Evolutionary conservation across 495 filamentous ascomycete genomes (phyloP).

Genomic region (Daldinia childiae): DNA sequence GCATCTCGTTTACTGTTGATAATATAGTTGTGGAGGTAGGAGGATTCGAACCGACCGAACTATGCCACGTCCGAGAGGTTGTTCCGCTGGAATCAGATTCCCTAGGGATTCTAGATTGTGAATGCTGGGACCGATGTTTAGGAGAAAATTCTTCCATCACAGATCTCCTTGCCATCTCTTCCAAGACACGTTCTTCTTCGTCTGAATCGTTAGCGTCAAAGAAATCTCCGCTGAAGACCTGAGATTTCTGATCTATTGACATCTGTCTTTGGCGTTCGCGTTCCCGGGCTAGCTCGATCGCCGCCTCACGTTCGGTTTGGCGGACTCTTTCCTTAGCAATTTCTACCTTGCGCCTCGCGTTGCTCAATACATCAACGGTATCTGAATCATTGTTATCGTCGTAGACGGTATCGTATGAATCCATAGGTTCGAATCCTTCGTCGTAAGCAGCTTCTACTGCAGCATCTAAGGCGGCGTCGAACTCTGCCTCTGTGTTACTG

Average conservation of each 20-base stretch:
- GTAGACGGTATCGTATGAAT: constrained; percentile 51
- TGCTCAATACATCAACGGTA: constrained; percentile 60
- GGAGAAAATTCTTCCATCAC: constrained; percentile 89
- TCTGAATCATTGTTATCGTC: constrained; percentile 51
- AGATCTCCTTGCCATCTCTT: constrained; percentile 91
- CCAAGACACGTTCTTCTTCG: constrained; percentile 89
- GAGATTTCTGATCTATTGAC: constrained; percentile 38
- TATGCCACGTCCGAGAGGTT: constrained; percentile 87
- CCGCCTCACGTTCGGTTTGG: constrained; percentile 77
- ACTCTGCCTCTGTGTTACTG: constrained; percentile 86
- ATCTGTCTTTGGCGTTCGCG: constrained; percentile 57
- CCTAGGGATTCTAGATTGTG: constrained; percentile 75
- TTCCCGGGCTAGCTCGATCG: constrained; percentile 68
- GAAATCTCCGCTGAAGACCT: constrained; percentile 49
- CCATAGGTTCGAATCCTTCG: constrained; percentile 84
- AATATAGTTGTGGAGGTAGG: constrained; percentile 76
- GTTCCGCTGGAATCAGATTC: constrained; percentile 89
- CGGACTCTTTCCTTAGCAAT: constrained; percentile 80
- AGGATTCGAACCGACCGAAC: constrained; percentile 80
- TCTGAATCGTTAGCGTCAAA: constrained; percentile 81
- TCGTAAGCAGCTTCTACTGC: constrained; percentile 97
- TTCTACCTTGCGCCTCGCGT: constrained; percentile 75
- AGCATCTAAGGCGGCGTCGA: constrained; percentile 93
- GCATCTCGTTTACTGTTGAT: constrained; percentile 79
- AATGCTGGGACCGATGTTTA: constrained; percentile 31